These are phyloP conservation scores for Termitomyces sp. DNA, from an alignment of 768 basidiomycete species.

Conservation along the genomic window DNA sequence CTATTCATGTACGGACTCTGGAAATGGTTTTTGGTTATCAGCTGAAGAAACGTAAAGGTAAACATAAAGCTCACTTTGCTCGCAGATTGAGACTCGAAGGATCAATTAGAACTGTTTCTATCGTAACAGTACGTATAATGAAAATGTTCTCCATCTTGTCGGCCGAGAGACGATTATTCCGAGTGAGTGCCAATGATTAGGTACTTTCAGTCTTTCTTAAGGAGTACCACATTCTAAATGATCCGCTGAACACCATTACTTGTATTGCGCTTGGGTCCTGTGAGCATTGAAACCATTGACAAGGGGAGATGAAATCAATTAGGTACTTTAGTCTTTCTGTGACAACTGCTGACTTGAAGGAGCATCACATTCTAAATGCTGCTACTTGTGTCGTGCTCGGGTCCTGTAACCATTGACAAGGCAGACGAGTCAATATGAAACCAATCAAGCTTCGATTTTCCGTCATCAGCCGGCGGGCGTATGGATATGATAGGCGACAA, in stretches of 20 bases:
- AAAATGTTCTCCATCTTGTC: background rate
- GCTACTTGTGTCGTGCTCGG: no score
- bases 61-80: background rate
- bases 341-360: no score
- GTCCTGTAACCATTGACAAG: no score
- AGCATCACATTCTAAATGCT: no score
- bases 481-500: background rate
- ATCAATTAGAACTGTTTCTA: background rate
- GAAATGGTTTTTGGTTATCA: background rate
- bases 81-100: background rate
- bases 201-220: background rate
- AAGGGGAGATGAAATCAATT: background rate
- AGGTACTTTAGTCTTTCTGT: no score
- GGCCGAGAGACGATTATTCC: background rate
- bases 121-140: no score
- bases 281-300: background rate
- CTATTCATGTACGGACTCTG: background rate
- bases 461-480: background rate
- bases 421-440: no score
- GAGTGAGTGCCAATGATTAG: background rate
- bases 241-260: no score
- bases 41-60: background rate
- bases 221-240: background rate
- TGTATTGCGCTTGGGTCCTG: background rate
- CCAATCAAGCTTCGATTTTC: background rate